Evolutionary conservation across 1,284 basidiomycete species (phyloP), one percentile per base, ranked within the genome.

Genomic region (Boletus calvinii): DNA sequence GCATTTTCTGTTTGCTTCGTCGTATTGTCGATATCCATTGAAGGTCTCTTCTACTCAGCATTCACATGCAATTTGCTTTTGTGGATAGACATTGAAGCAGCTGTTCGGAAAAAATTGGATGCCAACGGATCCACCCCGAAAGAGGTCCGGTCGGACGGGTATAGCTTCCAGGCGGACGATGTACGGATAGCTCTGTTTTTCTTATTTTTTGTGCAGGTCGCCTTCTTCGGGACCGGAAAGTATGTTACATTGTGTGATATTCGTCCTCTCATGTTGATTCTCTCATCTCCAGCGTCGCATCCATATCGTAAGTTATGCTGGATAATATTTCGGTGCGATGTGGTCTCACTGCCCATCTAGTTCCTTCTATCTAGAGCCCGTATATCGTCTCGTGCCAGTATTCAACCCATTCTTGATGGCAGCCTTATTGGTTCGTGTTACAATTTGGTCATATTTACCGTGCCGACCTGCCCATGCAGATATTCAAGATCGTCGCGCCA

Each of bases 371-470:
- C 77, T 94, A 11, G 91, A 89, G 41, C 92, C 92, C 0, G 92
- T 95, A 9, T 95, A 93, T 63, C 85, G 93, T 4, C 77, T 95
- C 12, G 87, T 94, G 52, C 90, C 92, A 0, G 79, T 93, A 52
- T 95, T 94, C 70, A 88, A 80, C 58, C 92, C 93, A 0, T 94
- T 94, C 70, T 77, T 90, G 48, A 94, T 94, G 92, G 82, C 85
- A 0, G 65, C 80, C 2, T 75, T 91, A 12, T 69, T 91, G 54
- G 87, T 89, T 60, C 18, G 77, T 67, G 9, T 48, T 32, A 34
- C 26, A 26, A 24, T 38, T 53, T 31, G 18, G n/a, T 30, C 18
- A 22, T 38, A 36, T 39, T 30, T 18, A n/a, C 18, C 7, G 3
- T 1, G 24, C 39, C 63, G 20, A 59, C 41, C 6, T 1, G 26